These are phyloP conservation scores for Botrytis elliptica DNA, from an alignment of 2,329 filamentous ascomycete genomes.

Conservation along the genomic window DNA sequence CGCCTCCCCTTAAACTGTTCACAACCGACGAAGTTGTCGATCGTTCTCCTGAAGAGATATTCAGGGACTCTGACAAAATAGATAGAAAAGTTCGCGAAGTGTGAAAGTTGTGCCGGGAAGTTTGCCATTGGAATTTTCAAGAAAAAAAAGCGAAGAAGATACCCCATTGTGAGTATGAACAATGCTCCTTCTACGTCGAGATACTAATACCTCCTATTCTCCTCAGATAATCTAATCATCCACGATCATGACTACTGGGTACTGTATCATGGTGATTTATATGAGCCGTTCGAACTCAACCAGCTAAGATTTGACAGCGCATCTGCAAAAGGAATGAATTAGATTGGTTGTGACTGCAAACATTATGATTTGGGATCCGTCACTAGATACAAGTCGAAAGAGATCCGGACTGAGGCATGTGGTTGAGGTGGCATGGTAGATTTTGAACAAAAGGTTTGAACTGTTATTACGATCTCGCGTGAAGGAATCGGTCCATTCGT, in stretches of 20 bases:
- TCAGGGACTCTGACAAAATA: background rate
- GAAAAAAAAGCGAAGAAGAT: background rate
- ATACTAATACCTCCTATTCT: background rate
- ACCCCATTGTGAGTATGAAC: background rate
- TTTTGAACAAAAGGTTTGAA: background rate
- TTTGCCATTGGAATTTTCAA: too few relatives aligned
- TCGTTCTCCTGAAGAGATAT: background rate
- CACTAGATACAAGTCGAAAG: background rate
- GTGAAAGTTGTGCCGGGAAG: background rate
- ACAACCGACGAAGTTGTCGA: background rate
- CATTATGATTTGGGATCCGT: background rate
- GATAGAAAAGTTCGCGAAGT: background rate
- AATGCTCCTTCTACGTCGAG: background rate
- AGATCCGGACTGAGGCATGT: background rate
- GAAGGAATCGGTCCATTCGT: background rate
- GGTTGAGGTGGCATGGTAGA: background rate
- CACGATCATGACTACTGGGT: background rate
- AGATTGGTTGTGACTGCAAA: background rate
- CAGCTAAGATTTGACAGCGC: background rate
- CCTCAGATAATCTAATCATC: background rate
- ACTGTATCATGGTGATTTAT: background rate
- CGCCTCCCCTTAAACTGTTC: background rate
- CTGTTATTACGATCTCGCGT: background rate
- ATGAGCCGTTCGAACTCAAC: background rate
- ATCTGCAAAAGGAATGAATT: background rate